phyloP scores from a whole-genome alignment of 345 rosid genomes.

The Brassica carinata region DNA sequence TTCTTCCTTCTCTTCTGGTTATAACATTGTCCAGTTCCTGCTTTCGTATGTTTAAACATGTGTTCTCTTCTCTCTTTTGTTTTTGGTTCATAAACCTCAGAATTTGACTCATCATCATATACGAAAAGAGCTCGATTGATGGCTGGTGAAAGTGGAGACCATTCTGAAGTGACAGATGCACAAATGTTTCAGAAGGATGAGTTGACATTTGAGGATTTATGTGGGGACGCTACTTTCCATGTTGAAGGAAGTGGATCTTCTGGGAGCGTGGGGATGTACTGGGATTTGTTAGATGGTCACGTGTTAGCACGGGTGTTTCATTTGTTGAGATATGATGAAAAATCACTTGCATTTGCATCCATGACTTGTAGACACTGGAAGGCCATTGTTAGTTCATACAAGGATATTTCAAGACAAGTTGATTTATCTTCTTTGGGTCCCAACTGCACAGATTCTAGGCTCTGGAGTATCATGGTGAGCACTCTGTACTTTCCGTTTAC shows the following conservation, averaged over 20 bases:
- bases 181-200: constrained; percentile 53
- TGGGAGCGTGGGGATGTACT: constrained; percentile 48
- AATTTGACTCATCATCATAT: constrained; percentile 60
- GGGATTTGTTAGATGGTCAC: constrained; percentile 84
- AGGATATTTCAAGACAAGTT: constrained; percentile 69
- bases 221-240: constrained; percentile 58
- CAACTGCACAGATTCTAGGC: constrained; percentile 65
- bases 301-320: constrained; percentile 80
- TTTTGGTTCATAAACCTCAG: constrained; percentile 46
- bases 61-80: constrained; percentile 30
- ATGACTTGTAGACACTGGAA: constrained; percentile 94
- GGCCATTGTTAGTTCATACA: constrained; percentile 72
- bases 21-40: constrained; percentile 9
- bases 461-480: constrained; percentile 72
- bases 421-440: constrained; percentile 78
- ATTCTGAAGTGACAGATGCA: constrained; percentile 60
- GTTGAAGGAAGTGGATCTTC: constrained; percentile 48
- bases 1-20: constrained; percentile 1
- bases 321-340: constrained; percentile 75
- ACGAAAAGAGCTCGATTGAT: constrained; percentile 76
- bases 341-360: constrained; percentile 77
- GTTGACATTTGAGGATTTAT: constrained; percentile 73
- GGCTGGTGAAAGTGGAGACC: constrained; percentile 67
- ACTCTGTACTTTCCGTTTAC: constrained; percentile 24
- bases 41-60: constrained; percentile 15